These are phyloP conservation scores for Pyracantha coccinea DNA, from an alignment of 331 rosid genomes.

Conservation along the genomic window DNA sequence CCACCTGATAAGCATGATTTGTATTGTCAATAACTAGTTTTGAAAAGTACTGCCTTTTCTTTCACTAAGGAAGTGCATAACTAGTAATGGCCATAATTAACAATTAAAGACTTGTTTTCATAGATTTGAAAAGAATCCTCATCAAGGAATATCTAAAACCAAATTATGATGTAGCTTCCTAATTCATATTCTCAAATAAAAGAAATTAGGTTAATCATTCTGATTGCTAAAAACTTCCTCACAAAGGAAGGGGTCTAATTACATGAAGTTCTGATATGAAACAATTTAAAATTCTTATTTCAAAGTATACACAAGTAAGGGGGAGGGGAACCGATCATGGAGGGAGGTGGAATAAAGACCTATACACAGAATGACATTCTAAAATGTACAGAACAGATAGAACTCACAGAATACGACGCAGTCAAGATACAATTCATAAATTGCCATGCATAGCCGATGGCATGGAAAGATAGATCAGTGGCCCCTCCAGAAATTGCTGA, in stretches of 20 bases:
- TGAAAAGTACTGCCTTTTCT: not conserved
- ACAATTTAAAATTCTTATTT: too few species aligned
- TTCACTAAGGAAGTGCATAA: not conserved
- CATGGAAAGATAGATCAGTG: constrained; percentile 82
- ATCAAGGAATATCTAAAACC: not conserved
- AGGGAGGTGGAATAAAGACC: not conserved
- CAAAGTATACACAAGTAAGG: too few species aligned
- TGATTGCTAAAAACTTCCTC: not conserved
- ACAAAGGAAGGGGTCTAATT: not conserved
- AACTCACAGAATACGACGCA: constrained; percentile 97
- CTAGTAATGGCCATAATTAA: not conserved
- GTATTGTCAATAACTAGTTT: not conserved
- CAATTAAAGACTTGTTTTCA: not conserved
- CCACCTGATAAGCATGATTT: not conserved
- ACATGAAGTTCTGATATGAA: too few species aligned
- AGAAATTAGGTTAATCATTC: not conserved
- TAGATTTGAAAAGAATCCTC: not conserved
- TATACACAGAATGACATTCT: constrained; percentile 1
- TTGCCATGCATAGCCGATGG: constrained; percentile 92
- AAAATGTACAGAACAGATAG: not conserved
- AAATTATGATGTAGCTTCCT: not conserved
- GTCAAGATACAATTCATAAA: constrained; percentile 85
- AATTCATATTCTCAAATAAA: not conserved
- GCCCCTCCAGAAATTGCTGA: constrained; percentile 95
- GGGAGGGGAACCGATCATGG: too few species aligned